Percentiles rank a stretch among this genome's conserved stretches.
phyloP scores from a whole-genome alignment of 1,284 basidiomycete genomes.

The Thecaphora thlaspeos region DNA sequence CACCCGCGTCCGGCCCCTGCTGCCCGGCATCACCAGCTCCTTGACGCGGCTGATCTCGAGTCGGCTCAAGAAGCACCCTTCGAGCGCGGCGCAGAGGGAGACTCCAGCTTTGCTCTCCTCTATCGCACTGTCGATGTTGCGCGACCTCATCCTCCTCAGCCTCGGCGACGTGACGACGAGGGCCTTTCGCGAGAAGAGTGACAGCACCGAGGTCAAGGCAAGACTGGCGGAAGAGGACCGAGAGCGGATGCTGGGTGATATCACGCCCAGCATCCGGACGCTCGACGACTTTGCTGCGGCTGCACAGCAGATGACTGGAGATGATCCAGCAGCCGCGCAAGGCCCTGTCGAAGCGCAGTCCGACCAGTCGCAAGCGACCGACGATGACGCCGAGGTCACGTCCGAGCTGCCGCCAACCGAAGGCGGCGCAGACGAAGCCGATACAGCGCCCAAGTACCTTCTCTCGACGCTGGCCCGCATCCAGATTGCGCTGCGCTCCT shows the following conservation, averaged over 20 bases:
- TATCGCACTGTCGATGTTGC: slow-evolving; percentile 8
- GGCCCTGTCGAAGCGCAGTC: no score
- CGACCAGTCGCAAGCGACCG: no score
- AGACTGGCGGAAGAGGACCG: no score
- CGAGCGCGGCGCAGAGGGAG: slow-evolving; percentile 13
- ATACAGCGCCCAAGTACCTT: neutral
- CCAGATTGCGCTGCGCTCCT: slow-evolving; percentile 20
- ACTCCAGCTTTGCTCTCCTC: slow-evolving; percentile 14
- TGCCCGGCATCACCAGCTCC: slow-evolving; percentile 25
- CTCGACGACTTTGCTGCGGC: no score
- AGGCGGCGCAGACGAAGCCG: no score
- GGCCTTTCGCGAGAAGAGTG: neutral
- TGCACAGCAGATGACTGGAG: no score
- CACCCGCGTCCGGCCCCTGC: slow-evolving; percentile 12
- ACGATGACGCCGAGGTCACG: no score
- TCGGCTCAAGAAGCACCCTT: neutral
- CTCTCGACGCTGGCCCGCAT: slow-evolving; percentile 24
- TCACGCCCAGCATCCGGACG: no score
- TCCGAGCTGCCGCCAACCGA: no score
- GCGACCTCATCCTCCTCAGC: slow-evolving; percentile 12
- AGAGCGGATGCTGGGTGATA: no score
- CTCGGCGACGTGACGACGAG: slow-evolving; percentile 6
- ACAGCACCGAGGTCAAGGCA: neutral
- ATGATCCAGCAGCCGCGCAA: no score
- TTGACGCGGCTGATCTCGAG: slow-evolving; percentile 15